Evolutionary conservation across 805 yeast species (phyloP), one percentile per base, ranked within the genome.

Genomic region (Starmerella vaccinii): DNA sequence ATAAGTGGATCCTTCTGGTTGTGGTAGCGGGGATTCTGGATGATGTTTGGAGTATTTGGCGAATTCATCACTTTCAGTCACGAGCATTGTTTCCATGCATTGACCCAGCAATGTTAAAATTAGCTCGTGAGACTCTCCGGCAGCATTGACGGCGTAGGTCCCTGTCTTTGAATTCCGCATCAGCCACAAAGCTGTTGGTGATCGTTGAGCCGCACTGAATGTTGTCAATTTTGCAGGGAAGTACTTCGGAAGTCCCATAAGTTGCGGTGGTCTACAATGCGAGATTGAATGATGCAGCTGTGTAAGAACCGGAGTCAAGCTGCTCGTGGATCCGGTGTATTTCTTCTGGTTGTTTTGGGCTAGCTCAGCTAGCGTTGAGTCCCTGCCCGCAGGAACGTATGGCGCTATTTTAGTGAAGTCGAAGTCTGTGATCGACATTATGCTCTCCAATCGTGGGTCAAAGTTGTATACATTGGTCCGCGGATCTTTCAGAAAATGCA

Each of bases 261-360:
- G 70, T 61, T 71, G 75, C n/a, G 72, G 76, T 1, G 75, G 76
- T 48, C 84, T 70, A 52, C 70, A 71, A 58, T 81, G 79, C 7
- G 86, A 78, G 35, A 92, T 62, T 9, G 85, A 67, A 52, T 72
- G 73, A 66, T 92, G 96, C 52, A 90, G 69, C 46, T 88, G 94
- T 3, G 80, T 71, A 41, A 90, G 71, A 0, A 81, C 67, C 1
- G 81, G 73, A 0, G 97, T 89, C 84, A 90, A 76, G 1, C 95
- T 84, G 18, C 95, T 84, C 0, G 97, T 88, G 1, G 96, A 87
- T 1, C 94, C 84, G 51, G 76, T 77, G 62, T 73, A 90, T 50
- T 65, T 62, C 27, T 54, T 54, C 16, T 61, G 57, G 7, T 61
- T 26, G 15, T 64, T 54, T 7, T 59, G 56, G 0, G 90, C 80